Evolutionary conservation across 2,329 filamentous ascomycete genomes (phyloP).

Genomic region (Colletotrichum musae): DNA sequence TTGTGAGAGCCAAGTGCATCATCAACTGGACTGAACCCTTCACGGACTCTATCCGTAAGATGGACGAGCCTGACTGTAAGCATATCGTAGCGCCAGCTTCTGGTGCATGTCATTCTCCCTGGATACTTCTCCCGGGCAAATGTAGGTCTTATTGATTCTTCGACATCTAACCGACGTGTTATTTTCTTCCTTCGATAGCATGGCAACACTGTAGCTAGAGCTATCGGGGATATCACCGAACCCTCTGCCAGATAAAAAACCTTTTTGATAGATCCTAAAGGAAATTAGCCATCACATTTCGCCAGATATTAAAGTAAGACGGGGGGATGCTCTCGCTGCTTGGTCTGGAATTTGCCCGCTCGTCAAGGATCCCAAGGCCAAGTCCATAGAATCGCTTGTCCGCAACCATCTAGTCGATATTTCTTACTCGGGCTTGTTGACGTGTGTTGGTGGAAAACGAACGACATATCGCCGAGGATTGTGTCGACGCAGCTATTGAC

Average conservation of each 20-base stretch:
- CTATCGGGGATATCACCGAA: constrained; percentile 85
- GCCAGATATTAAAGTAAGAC: constrained; percentile 86
- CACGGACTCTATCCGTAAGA: constrained; percentile 86
- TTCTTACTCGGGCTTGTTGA: constrained; percentile 84
- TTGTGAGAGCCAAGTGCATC: constrained; percentile 82
- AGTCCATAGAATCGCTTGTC: constrained; percentile 88
- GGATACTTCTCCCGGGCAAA: constrained; percentile 88
- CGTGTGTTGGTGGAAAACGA: constrained; percentile 92
- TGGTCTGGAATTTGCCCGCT: constrained; percentile 92
- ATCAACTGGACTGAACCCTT: constrained; percentile 94
- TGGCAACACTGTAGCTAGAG: constrained; percentile 91
- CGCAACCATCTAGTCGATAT: constrained; percentile 88
- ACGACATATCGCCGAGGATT: constrained; percentile 93
- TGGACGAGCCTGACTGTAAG: constrained; percentile 80
- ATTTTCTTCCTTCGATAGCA: constrained; percentile 97
- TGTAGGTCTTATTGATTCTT: constrained; percentile 90
- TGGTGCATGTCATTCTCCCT: constrained; percentile 88
- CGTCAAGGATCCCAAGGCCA: constrained; percentile 87
- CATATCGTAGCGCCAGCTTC: constrained; percentile 90
- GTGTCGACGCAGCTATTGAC: constrained; percentile 83
- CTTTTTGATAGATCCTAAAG: constrained; percentile 89
- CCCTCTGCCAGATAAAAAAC: constrained; percentile 84
- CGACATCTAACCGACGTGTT: constrained; percentile 88
- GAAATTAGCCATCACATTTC: constrained; percentile 87
- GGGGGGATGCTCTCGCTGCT: constrained; percentile 89